Evolutionary conservation across 1,139 yeast genomes (phyloP), one percentile per base, ranked within the genome.

Genomic region (Pichia sp.): DNA sequence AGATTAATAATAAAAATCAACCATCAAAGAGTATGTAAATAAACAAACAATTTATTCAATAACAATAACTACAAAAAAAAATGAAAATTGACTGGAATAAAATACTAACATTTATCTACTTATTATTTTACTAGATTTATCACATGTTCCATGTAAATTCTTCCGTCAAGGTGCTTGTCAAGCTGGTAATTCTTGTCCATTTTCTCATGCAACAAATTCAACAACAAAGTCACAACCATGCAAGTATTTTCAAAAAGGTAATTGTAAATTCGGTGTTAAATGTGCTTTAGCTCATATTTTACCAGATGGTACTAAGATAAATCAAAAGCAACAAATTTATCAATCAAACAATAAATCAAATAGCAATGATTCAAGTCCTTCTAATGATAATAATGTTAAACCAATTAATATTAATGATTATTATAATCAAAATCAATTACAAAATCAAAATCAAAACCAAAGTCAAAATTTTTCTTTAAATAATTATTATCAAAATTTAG

Each of bases 131-230:
- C n/a, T 35, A 59, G 62, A 82, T 57, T 71, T 85, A 44, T 81
- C 94, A 44, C 98, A 90, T 64, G 97, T 90, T 34, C 97, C 98
- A 1, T 90, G 98, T 64, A 90, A 90, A 66, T 90, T 92, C 68
- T 89, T 73, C 62, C 73, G 78, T 51, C 96, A 89, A 61, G 97
- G 97, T 0, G 78, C 85, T 23, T 90, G 97, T 64, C 97, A 89
- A 65, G 97, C 97, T 1, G 97, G 97, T 11, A 71, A 69, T 46
- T 73, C 92, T 2, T 92, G 97, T 63, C 97, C 97, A 2, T 92
- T 92, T 59, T 82, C 95, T 37, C 97, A 92, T 62, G 76, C 85
- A 39, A 64, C 78, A 46, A 87, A 82, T 45, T 72, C 78, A 3
- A 64, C 75, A 20, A 68, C 73, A 36, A 89, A 82, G 50, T 77